phyloP scores from a whole-genome alignment of 176 grass and related monocot species.

The Paspalum vaginatum region DNA sequence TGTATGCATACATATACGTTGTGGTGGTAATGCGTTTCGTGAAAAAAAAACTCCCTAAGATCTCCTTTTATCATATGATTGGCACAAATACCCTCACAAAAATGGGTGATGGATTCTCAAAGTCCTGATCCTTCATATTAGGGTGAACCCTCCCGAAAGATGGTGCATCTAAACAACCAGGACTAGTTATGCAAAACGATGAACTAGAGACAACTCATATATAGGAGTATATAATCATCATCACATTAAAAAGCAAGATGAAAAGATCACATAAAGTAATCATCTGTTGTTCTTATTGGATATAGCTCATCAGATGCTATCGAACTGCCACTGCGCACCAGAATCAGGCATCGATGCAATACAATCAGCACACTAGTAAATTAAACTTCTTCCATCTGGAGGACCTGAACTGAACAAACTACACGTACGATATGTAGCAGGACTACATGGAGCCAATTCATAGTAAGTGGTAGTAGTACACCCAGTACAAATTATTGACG shows the following conservation, averaged over 20 bases:
- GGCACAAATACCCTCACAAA: neutral
- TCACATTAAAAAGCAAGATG: neutral
- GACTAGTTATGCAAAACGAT: conserved; percentile 1
- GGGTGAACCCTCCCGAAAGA: conserved; percentile 2
- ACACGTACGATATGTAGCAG: no score
- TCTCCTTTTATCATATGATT: neutral
- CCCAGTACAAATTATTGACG: no score
- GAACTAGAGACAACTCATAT: neutral
- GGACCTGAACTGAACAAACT: no score
- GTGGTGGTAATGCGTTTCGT: no score
- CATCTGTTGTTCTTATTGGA: neutral
- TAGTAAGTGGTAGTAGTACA: no score
- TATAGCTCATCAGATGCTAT: conserved; percentile 10
- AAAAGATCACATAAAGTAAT: neutral
- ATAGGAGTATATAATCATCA: neutral
- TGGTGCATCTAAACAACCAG: neutral
- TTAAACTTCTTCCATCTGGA: no score
- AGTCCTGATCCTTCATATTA: neutral
- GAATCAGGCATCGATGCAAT: neutral
- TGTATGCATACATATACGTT: no score
- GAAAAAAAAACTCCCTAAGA: no score
- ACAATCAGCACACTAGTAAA: neutral
- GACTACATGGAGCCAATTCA: no score
- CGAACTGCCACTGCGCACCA: neutral
- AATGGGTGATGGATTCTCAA: neutral